Conservation (phyloP, 1,284 basidiomycete genomes). For the Moesziomyces sp. region DNA sequence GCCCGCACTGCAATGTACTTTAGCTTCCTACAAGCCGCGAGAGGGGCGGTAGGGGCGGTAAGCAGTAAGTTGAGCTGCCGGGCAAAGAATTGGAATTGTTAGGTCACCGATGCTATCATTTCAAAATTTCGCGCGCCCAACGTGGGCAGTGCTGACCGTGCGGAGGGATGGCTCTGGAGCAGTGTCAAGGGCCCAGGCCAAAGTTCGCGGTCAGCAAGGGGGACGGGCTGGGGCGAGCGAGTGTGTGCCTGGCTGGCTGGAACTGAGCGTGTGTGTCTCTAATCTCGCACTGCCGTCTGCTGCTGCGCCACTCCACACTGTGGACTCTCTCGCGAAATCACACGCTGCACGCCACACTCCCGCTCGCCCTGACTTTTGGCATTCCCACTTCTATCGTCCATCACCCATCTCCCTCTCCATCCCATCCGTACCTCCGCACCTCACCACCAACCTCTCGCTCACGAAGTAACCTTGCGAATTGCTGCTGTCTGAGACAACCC, state of each 20-base stretch:
- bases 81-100: background rate
- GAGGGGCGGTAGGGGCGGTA: too few species aligned
- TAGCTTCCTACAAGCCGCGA: background rate
- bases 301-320: conserved; percentile 6
- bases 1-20: background rate
- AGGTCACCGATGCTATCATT: background rate
- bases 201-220: background rate
- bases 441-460: background rate
- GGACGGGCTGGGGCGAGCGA: background rate
- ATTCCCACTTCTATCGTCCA: too few species aligned
- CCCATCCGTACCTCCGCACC: background rate
- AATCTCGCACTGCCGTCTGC: background rate
- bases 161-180: too few species aligned
- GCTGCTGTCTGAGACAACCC: too few species aligned
- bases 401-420: background rate
- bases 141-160: background rate
- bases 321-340: background rate
- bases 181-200: background rate
- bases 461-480: too few species aligned
- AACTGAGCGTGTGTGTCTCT: conserved; percentile 5
- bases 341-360: conserved; percentile 4
- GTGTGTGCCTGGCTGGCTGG: background rate
- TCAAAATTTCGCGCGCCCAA: background rate
- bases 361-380: background rate
- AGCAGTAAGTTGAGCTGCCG: too few species aligned